Evolutionary conservation across 345 rosid genomes (phyloP).

Genomic region (Conringia planisiliqua): DNA sequence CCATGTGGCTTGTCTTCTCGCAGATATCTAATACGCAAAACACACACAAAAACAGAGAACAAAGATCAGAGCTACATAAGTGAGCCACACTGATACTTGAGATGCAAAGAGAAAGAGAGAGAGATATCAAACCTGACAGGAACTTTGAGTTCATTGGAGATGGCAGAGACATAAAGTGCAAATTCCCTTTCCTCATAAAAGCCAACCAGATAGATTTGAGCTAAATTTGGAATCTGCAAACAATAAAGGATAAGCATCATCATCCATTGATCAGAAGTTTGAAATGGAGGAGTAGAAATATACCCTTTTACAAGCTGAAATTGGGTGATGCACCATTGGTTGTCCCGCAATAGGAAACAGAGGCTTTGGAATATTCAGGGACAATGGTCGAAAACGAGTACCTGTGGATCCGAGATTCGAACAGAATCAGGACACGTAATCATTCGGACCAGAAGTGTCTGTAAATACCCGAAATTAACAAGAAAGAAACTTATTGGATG

Average conservation of each 20-base stretch:
- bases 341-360: slow-evolving; percentile 89
- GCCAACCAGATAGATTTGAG: slow-evolving; percentile 72
- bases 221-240: slow-evolving; percentile 76
- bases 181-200: slow-evolving; percentile 94
- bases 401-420: slow-evolving; percentile 39
- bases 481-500: not conserved
- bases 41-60: not conserved
- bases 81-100: not conserved
- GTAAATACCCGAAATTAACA: not conserved
- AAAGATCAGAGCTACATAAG: not conserved
- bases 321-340: slow-evolving; percentile 98
- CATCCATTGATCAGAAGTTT: not conserved
- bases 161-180: slow-evolving; percentile 73
- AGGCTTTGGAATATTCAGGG: slow-evolving; percentile 86
- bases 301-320: slow-evolving; percentile 96
- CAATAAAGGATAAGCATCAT: not conserved
- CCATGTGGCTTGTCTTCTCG: slow-evolving; percentile 91
- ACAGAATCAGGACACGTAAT: slow-evolving; percentile 6
- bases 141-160: slow-evolving; percentile 80
- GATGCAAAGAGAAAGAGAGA: slow-evolving; percentile 18
- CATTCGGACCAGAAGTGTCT: not conserved
- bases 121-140: slow-evolving; percentile 63
- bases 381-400: slow-evolving; percentile 88
- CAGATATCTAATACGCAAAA: slow-evolving; percentile 49
- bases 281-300: not conserved